Conservation (phyloP, 345 rosid species). For the Pseudoturritis turrita region DNA sequence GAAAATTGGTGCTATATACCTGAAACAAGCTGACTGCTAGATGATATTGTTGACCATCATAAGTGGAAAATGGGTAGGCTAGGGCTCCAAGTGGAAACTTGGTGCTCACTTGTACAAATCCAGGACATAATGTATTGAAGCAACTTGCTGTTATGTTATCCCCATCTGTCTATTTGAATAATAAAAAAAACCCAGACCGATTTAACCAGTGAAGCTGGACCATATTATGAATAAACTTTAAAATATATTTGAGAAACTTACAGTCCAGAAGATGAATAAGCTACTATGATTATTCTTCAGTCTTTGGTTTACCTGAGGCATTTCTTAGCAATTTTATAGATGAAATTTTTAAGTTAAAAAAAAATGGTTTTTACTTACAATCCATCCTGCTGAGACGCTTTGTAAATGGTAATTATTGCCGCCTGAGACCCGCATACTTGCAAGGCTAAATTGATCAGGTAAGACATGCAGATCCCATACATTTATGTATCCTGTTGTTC, state of each 20-base stretch:
- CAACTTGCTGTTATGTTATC: background rate
- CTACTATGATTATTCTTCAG: conserved; percentile 12
- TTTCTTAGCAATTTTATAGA: background rate
- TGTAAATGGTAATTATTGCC: background rate
- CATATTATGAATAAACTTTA: background rate
- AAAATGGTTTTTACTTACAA: background rate
- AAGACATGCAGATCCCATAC: conserved; percentile 12
- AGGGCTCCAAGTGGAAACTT: background rate
- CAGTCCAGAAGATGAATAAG: conserved; percentile 9
- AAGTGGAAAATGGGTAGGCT: conserved; percentile 3
- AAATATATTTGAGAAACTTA: conserved; percentile 1
- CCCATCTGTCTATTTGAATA: background rate
- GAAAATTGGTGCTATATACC: background rate
- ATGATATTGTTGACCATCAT: conserved; percentile 6
- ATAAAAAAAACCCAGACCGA: background rate
- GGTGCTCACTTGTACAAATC: conserved; percentile 15
- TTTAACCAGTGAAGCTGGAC: background rate
- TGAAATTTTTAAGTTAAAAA: too few relatives aligned
- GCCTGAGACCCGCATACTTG: background rate
- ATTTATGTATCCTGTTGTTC: conserved; percentile 10
- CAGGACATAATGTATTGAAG: conserved; percentile 15
- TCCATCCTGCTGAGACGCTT: conserved; percentile 22
- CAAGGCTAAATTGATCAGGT: conserved; percentile 7
- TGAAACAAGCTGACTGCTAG: background rate
- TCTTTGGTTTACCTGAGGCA: background rate